Base-by-base conservation (phyloP, 345 rosid genomes). In the Salix exigua region DNA sequence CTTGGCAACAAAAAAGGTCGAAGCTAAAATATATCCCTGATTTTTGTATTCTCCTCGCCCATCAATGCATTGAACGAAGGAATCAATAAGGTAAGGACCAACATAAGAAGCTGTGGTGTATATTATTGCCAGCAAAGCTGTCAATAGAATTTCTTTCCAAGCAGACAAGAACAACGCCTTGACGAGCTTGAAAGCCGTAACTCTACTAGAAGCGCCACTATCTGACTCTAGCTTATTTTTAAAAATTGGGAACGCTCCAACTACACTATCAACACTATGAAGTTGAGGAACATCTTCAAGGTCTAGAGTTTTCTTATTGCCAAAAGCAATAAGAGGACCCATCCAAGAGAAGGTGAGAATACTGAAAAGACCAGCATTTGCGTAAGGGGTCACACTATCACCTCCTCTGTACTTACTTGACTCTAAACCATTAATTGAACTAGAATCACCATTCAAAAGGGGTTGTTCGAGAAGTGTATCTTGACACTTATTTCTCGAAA, bases 381-480 rank as follows among this genome's bases (percentile, higher is more conserved):
- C 30, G 58, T 73, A 82, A 40, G 85, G 81, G 31, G 76, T 82
- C n/a, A 51, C 77, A 6, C 53, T 50, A 61, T 77, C 82, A 60
- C 75, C 77, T 66, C 85, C 83, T 71, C 75, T 70, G n/a, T 50
- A 26, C 74, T 79, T 77, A 66, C n/a, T 73, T 35, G 74, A 62
- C 74, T 67, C 82, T 14, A 42, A 18, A 40, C 31, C 17, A 71
- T 55, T 42, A 50, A 46, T 44, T 19, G 40, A 16, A 50, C 72
- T 50, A 50, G 70, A 74, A 50, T 79, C 53, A 40, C 81, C 87
- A 71, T 82, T 84, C 64, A 84, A 68, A 50, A 84, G 73, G 50
- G 85, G 91, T 51, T 88, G 88, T 69, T 85, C 84, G 68, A 87
- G 83, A 42, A 77, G 50, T 12, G 50, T 46, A 72, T 73, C 71